Evolutionary conservation across 257 asterid species (phyloP).

Genomic region (Penstemon barbatus): DNA sequence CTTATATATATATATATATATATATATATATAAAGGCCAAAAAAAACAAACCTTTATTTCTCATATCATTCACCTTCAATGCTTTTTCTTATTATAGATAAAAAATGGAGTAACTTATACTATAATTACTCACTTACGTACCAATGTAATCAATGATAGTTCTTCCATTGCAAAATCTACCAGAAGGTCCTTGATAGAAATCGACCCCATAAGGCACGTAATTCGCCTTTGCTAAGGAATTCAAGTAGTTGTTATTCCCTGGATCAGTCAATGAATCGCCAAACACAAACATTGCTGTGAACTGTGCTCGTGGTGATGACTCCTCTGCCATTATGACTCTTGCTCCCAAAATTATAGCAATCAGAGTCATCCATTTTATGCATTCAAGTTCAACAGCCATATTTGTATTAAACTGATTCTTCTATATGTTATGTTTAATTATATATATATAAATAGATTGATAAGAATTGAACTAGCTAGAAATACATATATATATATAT

Average conservation of each 20-base stretch:
- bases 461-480: too few species aligned
- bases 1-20: too few species aligned
- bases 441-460: too few species aligned
- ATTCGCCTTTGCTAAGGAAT: conserved; percentile 70
- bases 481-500: too few species aligned
- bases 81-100: too few species aligned
- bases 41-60: too few species aligned
- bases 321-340: neutral
- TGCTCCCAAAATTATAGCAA: conserved; percentile 1
- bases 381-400: conserved; percentile 4
- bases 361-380: conserved; percentile 19
- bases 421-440: neutral
- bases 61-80: too few species aligned
- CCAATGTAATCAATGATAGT: conserved; percentile 61
- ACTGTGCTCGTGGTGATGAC: conserved; percentile 27
- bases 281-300: conserved; percentile 58
- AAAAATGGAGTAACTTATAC: too few species aligned
- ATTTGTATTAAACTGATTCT: neutral
- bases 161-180: conserved; percentile 74
- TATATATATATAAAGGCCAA: too few species aligned
- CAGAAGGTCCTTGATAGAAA: conserved; percentile 59
- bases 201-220: conserved; percentile 73
- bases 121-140: conserved; percentile 9
- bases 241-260: conserved; percentile 68
- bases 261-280: conserved; percentile 76